phyloP scores from a whole-genome alignment of 306 rosid species.

The Pyrus pyrifolia region DNA sequence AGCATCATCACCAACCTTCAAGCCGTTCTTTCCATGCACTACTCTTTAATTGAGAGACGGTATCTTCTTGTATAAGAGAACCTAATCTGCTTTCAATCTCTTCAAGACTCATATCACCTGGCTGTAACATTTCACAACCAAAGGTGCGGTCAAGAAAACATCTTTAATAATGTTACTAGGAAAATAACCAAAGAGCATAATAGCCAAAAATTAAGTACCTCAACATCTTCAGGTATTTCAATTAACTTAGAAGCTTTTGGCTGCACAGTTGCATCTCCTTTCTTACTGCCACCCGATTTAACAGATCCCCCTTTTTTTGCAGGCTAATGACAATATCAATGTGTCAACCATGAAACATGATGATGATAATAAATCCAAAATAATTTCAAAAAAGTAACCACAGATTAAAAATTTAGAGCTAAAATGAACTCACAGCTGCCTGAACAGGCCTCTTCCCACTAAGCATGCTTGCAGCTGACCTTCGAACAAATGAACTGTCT shows the following conservation, averaged over 20 bases:
- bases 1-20: conserved; percentile 55
- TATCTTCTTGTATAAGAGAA: conserved; percentile 67
- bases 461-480: conserved; percentile 97
- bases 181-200: conserved; percentile 9
- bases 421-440: conserved; percentile 61
- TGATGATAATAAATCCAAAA: not conserved
- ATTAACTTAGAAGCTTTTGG: conserved; percentile 46
- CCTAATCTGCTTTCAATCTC: conserved; percentile 93
- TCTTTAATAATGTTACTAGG: not conserved
- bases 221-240: conserved; percentile 83
- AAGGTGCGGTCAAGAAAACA: not conserved
- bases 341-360: conserved; percentile 16
- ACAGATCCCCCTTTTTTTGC: conserved; percentile 51
- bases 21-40: conserved; percentile 94
- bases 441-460: conserved; percentile 94
- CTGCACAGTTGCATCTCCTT: conserved; percentile 65
- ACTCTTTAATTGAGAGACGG: conserved; percentile 75
- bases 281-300: conserved; percentile 56
- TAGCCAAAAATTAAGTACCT: conserved; percentile 40
- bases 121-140: conserved; percentile 41
- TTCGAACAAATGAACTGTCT: conserved; percentile 60
- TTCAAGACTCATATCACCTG: conserved; percentile 90
- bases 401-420: not conserved
- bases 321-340: conserved; percentile 39
- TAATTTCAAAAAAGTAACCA: not conserved